Evolutionary conservation across 768 basidiomycete species (phyloP).

Genomic region (Suillus ampliporus): DNA sequence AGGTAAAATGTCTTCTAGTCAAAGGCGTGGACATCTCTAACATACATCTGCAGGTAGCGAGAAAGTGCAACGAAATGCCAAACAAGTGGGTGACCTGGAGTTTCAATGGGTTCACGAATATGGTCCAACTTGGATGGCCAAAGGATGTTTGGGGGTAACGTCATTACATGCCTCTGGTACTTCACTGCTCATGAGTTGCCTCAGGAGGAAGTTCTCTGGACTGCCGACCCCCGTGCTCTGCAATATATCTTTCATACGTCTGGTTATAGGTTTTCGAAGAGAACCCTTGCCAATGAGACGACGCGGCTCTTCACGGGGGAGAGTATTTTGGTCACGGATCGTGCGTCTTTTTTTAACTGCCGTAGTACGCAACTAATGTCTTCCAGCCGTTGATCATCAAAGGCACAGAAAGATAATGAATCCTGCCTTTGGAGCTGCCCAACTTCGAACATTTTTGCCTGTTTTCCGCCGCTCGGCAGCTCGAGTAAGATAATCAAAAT

Average conservation of each 20-base stretch:
- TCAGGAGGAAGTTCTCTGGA: constrained; percentile 35
- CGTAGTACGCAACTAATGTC: neutral
- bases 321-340: constrained; percentile 24
- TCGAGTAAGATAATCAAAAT: constrained; percentile 16
- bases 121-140: constrained; percentile 29
- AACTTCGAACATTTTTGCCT: constrained; percentile 30
- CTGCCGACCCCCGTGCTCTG: constrained; percentile 33
- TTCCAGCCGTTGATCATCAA: constrained; percentile 26
- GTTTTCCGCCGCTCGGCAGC: constrained; percentile 30
- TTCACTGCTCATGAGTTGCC: neutral
- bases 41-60: constrained; percentile 27
- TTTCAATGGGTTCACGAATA: constrained; percentile 34
- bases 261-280: constrained; percentile 34
- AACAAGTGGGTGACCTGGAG: constrained; percentile 37
- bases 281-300: constrained; percentile 12
- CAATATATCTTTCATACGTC: constrained; percentile 35
- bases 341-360: constrained; percentile 15
- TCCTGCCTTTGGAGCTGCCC: constrained; percentile 32
- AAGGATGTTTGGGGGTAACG: constrained; percentile 16
- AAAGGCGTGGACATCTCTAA: neutral
- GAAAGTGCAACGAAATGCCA: constrained; percentile 22
- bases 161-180: constrained; percentile 4
- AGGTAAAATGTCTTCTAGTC: neutral
- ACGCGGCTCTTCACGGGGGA: constrained; percentile 28
- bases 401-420: constrained; percentile 38